Base-by-base conservation (phyloP, 352 stramenopile species). In the Pythium folliculosum region DNA sequence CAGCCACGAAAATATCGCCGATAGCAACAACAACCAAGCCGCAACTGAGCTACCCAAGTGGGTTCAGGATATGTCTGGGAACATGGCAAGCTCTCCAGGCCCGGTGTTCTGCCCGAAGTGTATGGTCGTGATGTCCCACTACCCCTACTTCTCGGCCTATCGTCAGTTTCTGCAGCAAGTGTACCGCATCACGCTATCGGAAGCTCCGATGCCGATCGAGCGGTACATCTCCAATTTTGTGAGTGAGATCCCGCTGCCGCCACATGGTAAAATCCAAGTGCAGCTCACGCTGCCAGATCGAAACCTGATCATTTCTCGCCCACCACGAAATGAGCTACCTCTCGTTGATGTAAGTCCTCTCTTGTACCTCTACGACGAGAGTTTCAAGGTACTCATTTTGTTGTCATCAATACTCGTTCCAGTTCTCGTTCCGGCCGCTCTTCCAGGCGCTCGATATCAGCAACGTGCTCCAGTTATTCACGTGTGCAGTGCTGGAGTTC, bases 171-270 rank as follows among this genome's bases (percentile, higher is more conserved):
- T 99, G n/a, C 91, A 97, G 37, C 95, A 93, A 75, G 86, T 97
- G 50, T 95, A 95, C 54, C 81, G 85, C 44, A 72, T 93, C 37
- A 91, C 85, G 14, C 64, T 95, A 10, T 94, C 85, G 0, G 84
- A 97, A 49, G 88, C 95, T 0, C 94, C 96, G 1, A 91, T 98
- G 69, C 97, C 96, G 0, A 91, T 99, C 40, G 97, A 99, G 73
- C 76, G 96, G 44, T 99, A 99, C 71, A 97, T 99, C 60, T 78
- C 87, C 16, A 99, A 99, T 69, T 98, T 99, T 73, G 92, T 98
- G 54, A 81, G 78, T 44, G 97, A 99, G 79, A 95, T 99, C 30
- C 96, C 97, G 14, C 77, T 99, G 35, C 97, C 97, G 8, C 96
- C 97, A 6, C 95, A 83, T 7, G 84, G 86, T 6, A 84, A 95